Evolutionary conservation across 768 basidiomycete genomes (phyloP).

Genomic region (Hortiboletus campestris): DNA sequence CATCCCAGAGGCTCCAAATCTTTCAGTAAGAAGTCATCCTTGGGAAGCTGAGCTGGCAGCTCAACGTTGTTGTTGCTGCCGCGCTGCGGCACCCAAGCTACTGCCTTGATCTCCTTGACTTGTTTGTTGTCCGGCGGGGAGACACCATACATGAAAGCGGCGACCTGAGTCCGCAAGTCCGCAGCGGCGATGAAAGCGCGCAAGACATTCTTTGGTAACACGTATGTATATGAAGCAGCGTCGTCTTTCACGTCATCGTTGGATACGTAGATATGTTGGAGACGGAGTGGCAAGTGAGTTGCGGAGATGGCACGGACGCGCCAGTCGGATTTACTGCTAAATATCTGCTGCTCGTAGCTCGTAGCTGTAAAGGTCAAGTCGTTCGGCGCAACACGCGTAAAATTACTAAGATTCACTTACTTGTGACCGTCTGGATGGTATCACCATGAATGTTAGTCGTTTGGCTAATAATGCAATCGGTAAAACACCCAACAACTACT

Average conservation of each 20-base stretch:
- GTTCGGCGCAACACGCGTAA: not conserved
- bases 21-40: constrained; percentile 92
- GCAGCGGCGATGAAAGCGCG: constrained; percentile 91
- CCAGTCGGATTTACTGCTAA: constrained; percentile 99
- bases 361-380: constrained; percentile 53
- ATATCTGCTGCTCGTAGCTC: constrained; percentile 97
- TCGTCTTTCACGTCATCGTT: constrained; percentile 99
- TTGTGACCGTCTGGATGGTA: constrained; percentile 92
- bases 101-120: constrained; percentile 97
- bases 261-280: constrained; percentile 98
- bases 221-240: constrained; percentile 90
- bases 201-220: constrained; percentile 95
- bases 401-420: constrained; percentile 39
- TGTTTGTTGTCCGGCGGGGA: constrained; percentile 96
- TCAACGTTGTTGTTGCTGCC: constrained; percentile 95
- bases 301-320: constrained; percentile 97
- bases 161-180: constrained; percentile 94
- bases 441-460: constrained; percentile 98
- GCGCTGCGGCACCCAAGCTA: constrained; percentile 97
- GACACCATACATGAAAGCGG: constrained; percentile 88
- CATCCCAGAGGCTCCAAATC: constrained; percentile 94
- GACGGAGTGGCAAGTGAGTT: constrained; percentile 90
- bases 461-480: constrained; percentile 47
- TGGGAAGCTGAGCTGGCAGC: constrained; percentile 83
- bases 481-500: not conserved